Evolutionary conservation across 495 filamentous ascomycete species (phyloP), one percentile per base, ranked within the genome.

Genomic region (Neurospora tetrasperma): DNA sequence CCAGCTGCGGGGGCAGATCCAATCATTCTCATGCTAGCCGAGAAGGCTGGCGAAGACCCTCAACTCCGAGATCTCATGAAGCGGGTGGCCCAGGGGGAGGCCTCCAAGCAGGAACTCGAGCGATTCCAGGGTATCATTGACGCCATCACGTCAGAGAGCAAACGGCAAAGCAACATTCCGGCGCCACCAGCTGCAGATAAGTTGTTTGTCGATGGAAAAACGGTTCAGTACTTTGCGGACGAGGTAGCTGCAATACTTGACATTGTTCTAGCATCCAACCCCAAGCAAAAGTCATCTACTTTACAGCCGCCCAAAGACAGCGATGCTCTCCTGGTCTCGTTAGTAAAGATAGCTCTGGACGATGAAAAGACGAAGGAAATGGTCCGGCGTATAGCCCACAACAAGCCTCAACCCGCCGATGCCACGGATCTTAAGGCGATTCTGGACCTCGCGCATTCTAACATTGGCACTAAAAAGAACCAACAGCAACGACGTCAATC

Each of bases 61-160:
- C 88, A 94, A 69, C 85, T 99, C n/a, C 94, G 97, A 76, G 89
- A 90, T n/a, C 86, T 99, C 12, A 99, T 99, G 96, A 91, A 93
- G 77, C 89, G 94, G 14, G 96, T 99, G 10, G 96, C 96, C 5
- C 90, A 91, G 35, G 96, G 94, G 27, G 89, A 93, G 72, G 96
- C 96, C 3, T 87, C 88, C 3, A 88, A 89, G 70, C 87, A 91
- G 42, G 93, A 98, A 76, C 86, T 99, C 16, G 90, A 91, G 72
- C 87, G 90, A 73, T 99, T 99, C 78, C 96, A 99, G 79, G 84
- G 86, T 69, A 94, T 98, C 71, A 98, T 99, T 74, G 93, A 97
- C 77, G 91, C 94, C 70, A 89, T 99, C 42, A 94, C 93, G 48
- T 86, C 78, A 5, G 84, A 86, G 71, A 84, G 82, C 73, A 85